These are phyloP conservation scores for Jatropha curcas DNA, from an alignment of 345 rosid species.

Conservation along the genomic window DNA sequence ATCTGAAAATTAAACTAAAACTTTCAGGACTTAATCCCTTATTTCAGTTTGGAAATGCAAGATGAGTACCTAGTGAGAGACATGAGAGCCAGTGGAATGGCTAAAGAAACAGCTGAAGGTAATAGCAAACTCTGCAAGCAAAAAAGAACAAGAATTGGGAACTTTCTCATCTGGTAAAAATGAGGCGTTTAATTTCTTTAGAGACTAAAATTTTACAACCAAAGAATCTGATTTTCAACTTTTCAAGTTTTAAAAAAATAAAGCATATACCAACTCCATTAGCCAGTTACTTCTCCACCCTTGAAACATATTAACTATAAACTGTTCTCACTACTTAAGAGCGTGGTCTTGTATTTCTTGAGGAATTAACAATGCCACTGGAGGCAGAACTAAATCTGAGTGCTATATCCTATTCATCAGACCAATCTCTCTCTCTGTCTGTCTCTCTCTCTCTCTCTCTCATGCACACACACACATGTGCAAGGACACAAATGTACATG, in stretches of 20 bases:
- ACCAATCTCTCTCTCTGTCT: too few relatives aligned
- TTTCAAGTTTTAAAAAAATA: not conserved
- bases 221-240: not conserved
- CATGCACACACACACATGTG: not conserved
- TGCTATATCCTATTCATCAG: not conserved
- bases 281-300: not conserved
- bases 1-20: slow-evolving; percentile 12
- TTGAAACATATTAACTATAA: slow-evolving; percentile 1
- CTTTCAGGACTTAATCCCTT: slow-evolving; percentile 6
- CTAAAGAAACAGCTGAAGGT: slow-evolving; percentile 80
- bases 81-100: slow-evolving; percentile 82
- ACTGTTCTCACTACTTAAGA: not conserved
- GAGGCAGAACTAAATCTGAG: not conserved
- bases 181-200: not conserved
- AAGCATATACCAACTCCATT: not conserved
- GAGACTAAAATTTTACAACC: not conserved
- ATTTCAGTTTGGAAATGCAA: slow-evolving; percentile 22
- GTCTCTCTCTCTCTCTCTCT: not conserved
- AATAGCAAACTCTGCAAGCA: slow-evolving; percentile 59
- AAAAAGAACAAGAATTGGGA: slow-evolving; percentile 3
- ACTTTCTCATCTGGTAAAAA: not conserved
- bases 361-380: not conserved
- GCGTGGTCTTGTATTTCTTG: not conserved
- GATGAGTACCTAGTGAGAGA: slow-evolving; percentile 76
- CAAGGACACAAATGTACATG: not conserved